Conservation (phyloP, 129 eudicot species). For the Centella asiatica region DNA sequence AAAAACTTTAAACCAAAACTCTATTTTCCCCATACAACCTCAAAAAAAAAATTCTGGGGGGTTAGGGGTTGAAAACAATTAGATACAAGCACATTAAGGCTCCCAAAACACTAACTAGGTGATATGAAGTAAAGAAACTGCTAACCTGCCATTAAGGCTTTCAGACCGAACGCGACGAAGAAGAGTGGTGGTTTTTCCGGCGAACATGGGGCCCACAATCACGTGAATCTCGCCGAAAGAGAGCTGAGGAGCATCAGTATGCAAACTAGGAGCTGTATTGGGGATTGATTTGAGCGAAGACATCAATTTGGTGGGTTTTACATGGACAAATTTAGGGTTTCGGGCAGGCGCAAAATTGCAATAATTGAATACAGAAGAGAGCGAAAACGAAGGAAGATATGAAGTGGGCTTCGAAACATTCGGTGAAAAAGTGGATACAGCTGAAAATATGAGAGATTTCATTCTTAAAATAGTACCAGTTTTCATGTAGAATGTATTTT, state of each 20-base stretch:
- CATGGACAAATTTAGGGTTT: constrained; percentile 23
- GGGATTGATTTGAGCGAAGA: constrained; percentile 7
- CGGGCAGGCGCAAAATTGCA: constrained; percentile 6
- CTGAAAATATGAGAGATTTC: constrained; percentile 49
- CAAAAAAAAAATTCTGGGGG: too few relatives aligned
- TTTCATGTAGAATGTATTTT: background rate
- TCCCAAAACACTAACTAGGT: background rate
- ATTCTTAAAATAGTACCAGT: constrained; percentile 24
- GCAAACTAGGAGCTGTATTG: constrained; percentile 7
- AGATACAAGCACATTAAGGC: background rate
- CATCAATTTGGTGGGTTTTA: constrained; percentile 8
- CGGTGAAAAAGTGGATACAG: constrained; percentile 29
- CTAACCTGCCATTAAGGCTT: constrained; percentile 74
- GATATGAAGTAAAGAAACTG: background rate
- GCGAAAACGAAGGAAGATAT: constrained; percentile 12
- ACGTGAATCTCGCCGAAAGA: constrained; percentile 62
- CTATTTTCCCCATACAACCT: too few relatives aligned
- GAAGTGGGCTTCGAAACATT: constrained; percentile 28
- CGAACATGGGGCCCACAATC: constrained; percentile 92
- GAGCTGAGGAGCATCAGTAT: constrained; percentile 8
- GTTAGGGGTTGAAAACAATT: too few relatives aligned
- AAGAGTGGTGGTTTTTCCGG: constrained; percentile 82
- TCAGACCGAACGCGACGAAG: constrained; percentile 66
- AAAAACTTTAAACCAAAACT: too few relatives aligned
- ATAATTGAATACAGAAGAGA: constrained; percentile 8